Evolutionary conservation across 1,284 basidiomycete species (phyloP).

Genomic region (Caloboletus inedulis): DNA sequence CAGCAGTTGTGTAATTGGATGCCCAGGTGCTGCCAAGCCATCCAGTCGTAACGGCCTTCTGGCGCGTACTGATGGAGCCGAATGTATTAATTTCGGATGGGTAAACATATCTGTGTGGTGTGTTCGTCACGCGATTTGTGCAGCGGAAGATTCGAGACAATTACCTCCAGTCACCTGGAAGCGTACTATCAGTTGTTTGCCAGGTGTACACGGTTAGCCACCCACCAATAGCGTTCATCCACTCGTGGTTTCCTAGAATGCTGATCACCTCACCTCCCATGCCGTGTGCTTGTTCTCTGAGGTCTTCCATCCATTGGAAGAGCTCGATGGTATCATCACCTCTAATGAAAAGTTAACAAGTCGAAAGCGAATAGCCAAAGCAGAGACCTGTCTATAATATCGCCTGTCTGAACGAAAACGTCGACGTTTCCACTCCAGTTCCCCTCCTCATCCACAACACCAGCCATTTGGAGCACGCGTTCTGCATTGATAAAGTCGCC

Average conservation of each 20-base stretch:
- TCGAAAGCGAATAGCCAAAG: not conserved
- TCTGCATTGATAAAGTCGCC: slow-evolving; percentile 61
- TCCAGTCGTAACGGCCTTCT: slow-evolving; percentile 69
- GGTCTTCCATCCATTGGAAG: slow-evolving; percentile 76
- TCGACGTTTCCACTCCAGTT: slow-evolving; percentile 79
- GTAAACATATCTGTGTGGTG: slow-evolving; percentile 70
- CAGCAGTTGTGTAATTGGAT: slow-evolving; percentile 79
- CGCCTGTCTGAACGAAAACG: slow-evolving; percentile 88
- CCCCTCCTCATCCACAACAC: slow-evolving; percentile 63
- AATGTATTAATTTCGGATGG: slow-evolving; percentile 78
- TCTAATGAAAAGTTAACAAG: slow-evolving; percentile 39
- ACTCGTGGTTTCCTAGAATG: slow-evolving; percentile 87
- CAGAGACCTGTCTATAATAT: slow-evolving; percentile 81
- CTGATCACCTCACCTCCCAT: slow-evolving; percentile 73
- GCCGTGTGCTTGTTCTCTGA: slow-evolving; percentile 70
- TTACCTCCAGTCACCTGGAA: slow-evolving; percentile 79
- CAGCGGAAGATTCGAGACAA: slow-evolving; percentile 13
- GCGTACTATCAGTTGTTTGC: slow-evolving; percentile 9
- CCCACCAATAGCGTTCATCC: slow-evolving; percentile 84
- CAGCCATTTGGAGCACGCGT: slow-evolving; percentile 72
- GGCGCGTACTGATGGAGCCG: slow-evolving; percentile 66
- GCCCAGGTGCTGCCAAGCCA: slow-evolving; percentile 84
- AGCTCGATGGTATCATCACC: slow-evolving; percentile 85
- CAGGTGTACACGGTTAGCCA: slow-evolving; percentile 6
- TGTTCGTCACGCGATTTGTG: slow-evolving; percentile 2